A percentile compares a stretch with the other conserved stretches of the same genome.
These are phyloP conservation scores for Hylodesmum podocarpum DNA, from an alignment of 306 rosid genomes.

Conservation along the genomic window DNA sequence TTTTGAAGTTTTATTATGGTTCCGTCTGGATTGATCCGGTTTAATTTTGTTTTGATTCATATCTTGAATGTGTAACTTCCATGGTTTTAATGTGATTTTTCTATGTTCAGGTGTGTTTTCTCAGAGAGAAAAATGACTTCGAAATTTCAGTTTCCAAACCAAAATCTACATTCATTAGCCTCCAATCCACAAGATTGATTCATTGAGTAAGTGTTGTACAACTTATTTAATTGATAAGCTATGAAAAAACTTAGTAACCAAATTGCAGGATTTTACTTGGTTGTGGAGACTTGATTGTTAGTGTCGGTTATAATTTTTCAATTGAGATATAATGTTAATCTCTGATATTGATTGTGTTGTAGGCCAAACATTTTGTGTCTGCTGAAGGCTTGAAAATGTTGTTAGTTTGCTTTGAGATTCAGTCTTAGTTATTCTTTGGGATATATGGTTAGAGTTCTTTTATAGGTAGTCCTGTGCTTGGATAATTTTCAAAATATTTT, in stretches of 20 bases:
- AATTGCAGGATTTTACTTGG: slow-evolving; percentile 23
- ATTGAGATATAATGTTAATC: neutral
- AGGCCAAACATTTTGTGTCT: neutral
- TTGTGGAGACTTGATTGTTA: slow-evolving; percentile 9
- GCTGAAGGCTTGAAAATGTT: slow-evolving; percentile 13
- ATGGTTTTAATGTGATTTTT: neutral
- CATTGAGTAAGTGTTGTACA: slow-evolving; percentile 11
- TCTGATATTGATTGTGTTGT: neutral
- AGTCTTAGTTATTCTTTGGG: neutral
- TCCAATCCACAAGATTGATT: neutral
- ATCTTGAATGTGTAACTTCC: neutral
- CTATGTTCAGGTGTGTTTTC: neutral
- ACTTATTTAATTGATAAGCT: slow-evolving; percentile 1
- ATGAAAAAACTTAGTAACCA: neutral
- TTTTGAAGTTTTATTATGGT: slow-evolving; percentile 1
- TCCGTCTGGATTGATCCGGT: slow-evolving; percentile 5
- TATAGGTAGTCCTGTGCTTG: neutral
- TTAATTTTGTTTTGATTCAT: neutral
- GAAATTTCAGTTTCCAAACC: neutral
- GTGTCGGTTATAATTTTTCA: neutral
- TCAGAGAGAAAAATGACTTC: neutral
- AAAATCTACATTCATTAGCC: neutral
- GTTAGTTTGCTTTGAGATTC: neutral
- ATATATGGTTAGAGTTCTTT: slow-evolving; percentile 5
- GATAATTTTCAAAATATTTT: neutral